Conservation (phyloP, 176 grass and related monocot species). For the Rhynchospora pubera region DNA sequence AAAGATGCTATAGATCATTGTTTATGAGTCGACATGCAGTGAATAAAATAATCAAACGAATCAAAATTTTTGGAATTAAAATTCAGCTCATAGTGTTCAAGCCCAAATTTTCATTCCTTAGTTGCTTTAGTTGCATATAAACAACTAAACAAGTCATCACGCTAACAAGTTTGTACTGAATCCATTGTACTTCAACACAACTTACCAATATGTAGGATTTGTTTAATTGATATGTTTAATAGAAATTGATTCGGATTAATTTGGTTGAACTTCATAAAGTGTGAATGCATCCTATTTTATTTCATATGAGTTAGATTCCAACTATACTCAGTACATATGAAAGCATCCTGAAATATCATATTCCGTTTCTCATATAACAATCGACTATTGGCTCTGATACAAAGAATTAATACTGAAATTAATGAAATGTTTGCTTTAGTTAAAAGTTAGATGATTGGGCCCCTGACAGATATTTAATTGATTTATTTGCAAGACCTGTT, state of each 20-base stretch:
- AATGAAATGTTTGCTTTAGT: not conserved
- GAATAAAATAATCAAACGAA: not conserved
- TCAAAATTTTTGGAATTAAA: not conserved
- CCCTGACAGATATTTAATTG: not conserved
- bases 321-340: not conserved
- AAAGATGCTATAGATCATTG: not conserved
- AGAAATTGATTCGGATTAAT: too few species aligned
- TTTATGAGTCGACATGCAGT: not conserved
- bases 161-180: not conserved
- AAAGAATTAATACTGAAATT: not conserved
- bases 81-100: not conserved
- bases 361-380: not conserved
- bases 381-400: not conserved
- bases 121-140: not conserved
- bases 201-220: not conserved
- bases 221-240: not conserved
- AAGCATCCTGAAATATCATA: not conserved
- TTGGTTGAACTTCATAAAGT: not conserved
- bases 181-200: not conserved
- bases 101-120: not conserved
- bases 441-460: not conserved
- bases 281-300: not conserved
- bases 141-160: not conserved
- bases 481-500: not conserved
- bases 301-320: not conserved